Base-by-base conservation (phyloP, 805 yeast species). In the Nematodospora valgi region DNA sequence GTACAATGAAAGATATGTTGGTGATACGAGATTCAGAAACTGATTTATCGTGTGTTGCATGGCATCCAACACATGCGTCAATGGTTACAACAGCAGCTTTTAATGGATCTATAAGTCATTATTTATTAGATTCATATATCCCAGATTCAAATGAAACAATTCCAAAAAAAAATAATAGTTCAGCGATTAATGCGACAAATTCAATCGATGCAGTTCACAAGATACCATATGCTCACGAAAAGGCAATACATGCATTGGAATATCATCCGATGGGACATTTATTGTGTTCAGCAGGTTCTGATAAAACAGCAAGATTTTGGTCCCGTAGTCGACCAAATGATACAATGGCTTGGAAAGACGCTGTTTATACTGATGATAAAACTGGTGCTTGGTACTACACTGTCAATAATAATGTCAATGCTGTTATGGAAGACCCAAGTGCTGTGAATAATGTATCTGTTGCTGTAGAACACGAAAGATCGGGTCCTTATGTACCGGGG, bases 261-360 rank as follows among this genome's bases (percentile, higher is more conserved):
- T 93, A 88, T 54, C 97, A 89, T 59, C 98, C 98, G 2, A 66
- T 85, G 48, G 99, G 99, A 3, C 97, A 93, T 59, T 65, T 91
- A 33, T 64, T 93, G 23, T 80, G 94, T 37, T 80, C 96, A 6
- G 98, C 96, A 0, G 91, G 97, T 13, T 87, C 93, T 38, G 99
- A 93, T 58, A 77, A 93, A 53, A 79, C 94, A 4, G 86, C 95
- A 16, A 64, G 97, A 37, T 86, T 94, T 60, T 93, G 99, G 99
- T 79, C 89, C 20, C 70, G 99, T 34, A 83, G 95, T 1, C 72
- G 95, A 53, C 96, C 97, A 2, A 82, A 81, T 47, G 98, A 93
- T 62, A 83, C 86, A 1, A 76, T 74, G 52, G 84, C 86, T 3
- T 87, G 78, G 63, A 77, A 80, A 45, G 96, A 86, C 56, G 83